Percentiles rank a stretch among this genome's conserved stretches.
Evolutionary conservation across 75 land plant genomes (phyloP).

Genomic region (Sequoia sempervirens): DNA sequence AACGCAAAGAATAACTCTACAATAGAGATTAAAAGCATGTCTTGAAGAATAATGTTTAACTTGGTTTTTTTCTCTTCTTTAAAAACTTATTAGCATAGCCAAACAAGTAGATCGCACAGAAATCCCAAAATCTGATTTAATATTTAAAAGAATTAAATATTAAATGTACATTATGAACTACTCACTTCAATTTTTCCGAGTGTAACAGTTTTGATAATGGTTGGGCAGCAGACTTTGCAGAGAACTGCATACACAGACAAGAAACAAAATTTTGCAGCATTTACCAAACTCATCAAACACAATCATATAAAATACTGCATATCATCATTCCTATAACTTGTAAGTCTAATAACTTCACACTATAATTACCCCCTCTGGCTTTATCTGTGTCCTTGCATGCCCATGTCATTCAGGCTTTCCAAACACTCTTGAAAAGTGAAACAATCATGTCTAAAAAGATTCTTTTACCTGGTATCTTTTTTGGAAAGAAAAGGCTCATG

Average conservation of each 20-base stretch:
- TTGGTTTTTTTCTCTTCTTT: not conserved
- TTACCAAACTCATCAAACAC: not conserved
- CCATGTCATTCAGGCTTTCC: not conserved
- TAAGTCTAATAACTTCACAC: not conserved
- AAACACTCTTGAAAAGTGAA: not conserved
- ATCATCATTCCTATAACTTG: not conserved
- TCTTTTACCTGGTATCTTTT: slow-evolving; percentile 1
- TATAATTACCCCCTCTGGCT: not conserved
- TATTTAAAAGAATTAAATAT: not conserved
- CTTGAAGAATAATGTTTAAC: not conserved
- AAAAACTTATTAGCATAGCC: not conserved
- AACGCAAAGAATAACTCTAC: not conserved
- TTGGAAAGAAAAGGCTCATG: too few species aligned
- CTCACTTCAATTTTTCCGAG: not conserved
- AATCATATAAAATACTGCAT: not conserved
- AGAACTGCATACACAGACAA: slow-evolving; percentile 1
- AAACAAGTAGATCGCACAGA: not conserved
- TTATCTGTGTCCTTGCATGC: not conserved
- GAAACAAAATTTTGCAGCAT: not conserved
- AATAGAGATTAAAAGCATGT: not conserved
- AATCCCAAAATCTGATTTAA: not conserved
- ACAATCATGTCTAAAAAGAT: not conserved
- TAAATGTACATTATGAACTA: not conserved
- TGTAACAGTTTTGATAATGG: not conserved
- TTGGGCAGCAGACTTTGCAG: not conserved